Percentiles rank a stretch among this genome's conserved stretches.
phyloP scores from a whole-genome alignment of 2,329 filamentous ascomycete species.

The Aphanoascus verrucosus region DNA sequence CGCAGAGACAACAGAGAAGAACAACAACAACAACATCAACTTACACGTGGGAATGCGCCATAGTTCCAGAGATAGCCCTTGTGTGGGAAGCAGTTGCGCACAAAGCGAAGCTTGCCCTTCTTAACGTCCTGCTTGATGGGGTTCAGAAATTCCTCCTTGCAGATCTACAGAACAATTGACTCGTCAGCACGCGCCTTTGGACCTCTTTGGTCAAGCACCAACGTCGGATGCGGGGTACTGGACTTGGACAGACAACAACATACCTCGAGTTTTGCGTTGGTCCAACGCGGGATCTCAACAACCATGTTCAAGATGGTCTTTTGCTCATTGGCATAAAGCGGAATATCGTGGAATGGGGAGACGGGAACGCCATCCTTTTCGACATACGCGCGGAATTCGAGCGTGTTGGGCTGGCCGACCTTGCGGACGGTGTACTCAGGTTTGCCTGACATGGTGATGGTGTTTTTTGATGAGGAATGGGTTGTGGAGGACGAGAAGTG shows the following conservation, averaged over 20 bases:
- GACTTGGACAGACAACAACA: conserved; percentile 23
- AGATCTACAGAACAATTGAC: conserved; percentile 54
- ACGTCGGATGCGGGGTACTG: background rate
- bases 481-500: conserved; percentile 37
- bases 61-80: conserved; percentile 99
- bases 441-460: conserved; percentile 28
- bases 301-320: conserved; percentile 98
- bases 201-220: background rate
- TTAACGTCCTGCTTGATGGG: conserved; percentile 99
- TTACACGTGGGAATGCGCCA: conserved; percentile 94
- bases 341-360: conserved; percentile 97
- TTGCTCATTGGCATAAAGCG: conserved; percentile 92
- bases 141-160: conserved; percentile 96
- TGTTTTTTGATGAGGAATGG: conserved; percentile 19
- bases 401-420: conserved; percentile 78
- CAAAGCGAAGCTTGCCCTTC: conserved; percentile 98
- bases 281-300: conserved; percentile 98
- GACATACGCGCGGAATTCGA: conserved; percentile 95
- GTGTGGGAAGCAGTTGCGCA: conserved; percentile 99
- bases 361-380: conserved; percentile 93
- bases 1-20: conserved; percentile 14
- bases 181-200: background rate
- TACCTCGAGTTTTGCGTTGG: conserved; percentile 99
- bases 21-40: conserved; percentile 21
- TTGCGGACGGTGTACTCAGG: conserved; percentile 67